Evolutionary conservation across 2,329 filamentous ascomycete genomes (phyloP).

Genomic region (Calonectria pauciramosa): DNA sequence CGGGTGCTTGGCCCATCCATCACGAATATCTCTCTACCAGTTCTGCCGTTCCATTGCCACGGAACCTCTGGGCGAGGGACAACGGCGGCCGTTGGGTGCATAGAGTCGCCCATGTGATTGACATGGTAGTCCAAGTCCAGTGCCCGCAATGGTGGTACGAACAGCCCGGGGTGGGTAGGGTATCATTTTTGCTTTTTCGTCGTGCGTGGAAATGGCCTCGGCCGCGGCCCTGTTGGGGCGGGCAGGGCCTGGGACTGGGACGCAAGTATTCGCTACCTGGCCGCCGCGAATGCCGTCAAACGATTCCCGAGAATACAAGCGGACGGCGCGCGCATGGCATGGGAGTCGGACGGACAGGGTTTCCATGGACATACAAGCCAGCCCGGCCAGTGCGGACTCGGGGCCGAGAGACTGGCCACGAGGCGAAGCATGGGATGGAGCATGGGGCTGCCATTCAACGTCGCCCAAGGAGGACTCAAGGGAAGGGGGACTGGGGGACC

Average conservation of each 20-base stretch:
- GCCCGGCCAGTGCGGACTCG: conserved; percentile 26
- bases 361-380: conserved; percentile 10
- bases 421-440: conserved; percentile 16
- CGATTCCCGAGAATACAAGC: conserved; percentile 37
- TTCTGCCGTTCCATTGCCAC: conserved; percentile 23
- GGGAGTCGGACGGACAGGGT: conserved; percentile 19
- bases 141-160: conserved; percentile 42
- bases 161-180: conserved; percentile 40
- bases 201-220: conserved; percentile 24
- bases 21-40: conserved; percentile 35
- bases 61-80: conserved; percentile 20
- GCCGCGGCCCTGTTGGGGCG: not conserved
- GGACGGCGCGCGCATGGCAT: conserved; percentile 19
- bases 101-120: conserved; percentile 45
- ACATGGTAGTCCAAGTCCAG: conserved; percentile 38
- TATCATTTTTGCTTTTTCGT: conserved; percentile 40
- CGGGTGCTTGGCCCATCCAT: conserved; percentile 31
- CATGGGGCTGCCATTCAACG: conserved; percentile 22
- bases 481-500: conserved; percentile 5
- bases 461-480: not conserved
- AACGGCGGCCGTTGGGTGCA: conserved; percentile 32
- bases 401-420: conserved; percentile 16
- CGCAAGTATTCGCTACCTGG: conserved; percentile 37
- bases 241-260: conserved; percentile 16
- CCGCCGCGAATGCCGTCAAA: conserved; percentile 23